phyloP scores from a whole-genome alignment of 2,329 filamentous ascomycete genomes.

The Arthrobotrys sinensis region DNA sequence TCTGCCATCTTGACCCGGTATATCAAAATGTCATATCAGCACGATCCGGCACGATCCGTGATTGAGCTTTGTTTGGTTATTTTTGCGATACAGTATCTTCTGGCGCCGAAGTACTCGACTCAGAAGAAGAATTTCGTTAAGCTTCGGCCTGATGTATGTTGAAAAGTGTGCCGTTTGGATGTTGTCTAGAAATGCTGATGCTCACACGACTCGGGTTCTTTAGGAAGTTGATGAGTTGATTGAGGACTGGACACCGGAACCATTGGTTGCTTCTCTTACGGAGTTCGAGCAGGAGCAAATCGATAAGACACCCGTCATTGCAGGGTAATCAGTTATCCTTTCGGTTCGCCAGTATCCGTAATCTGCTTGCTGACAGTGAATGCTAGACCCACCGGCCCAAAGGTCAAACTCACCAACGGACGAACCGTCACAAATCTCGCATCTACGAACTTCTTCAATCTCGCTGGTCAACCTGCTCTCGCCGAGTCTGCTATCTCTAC shows the following conservation, averaged over 20 bases:
- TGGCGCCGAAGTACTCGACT: conserved; percentile 92
- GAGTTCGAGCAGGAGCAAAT: conserved; percentile 83
- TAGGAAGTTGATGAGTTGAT: conserved; percentile 96
- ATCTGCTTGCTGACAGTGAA: conserved; percentile 27
- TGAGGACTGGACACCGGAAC: conserved; percentile 96
- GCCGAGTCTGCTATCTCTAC: conserved; percentile 97
- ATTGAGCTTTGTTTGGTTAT: conserved; percentile 94
- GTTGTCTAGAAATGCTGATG: conserved; percentile 8
- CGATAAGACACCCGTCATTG: conserved; percentile 87
- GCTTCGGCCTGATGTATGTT: conserved; percentile 81
- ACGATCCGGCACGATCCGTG: conserved; percentile 92
- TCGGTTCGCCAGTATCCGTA: not conserved
- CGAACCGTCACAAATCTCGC: conserved; percentile 93
- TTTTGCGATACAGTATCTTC: conserved; percentile 93
- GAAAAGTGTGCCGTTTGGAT: not conserved
- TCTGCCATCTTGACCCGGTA: conserved; percentile 95
- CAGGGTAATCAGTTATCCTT: conserved; percentile 75
- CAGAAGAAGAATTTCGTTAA: conserved; percentile 90
- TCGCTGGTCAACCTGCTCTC: conserved; percentile 90
- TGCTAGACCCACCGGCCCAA: conserved; percentile 86
- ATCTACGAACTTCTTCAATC: conserved; percentile 98
- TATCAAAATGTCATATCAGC: conserved; percentile 96
- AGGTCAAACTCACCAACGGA: conserved; percentile 83
- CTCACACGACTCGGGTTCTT: conserved; percentile 47
- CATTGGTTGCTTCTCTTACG: conserved; percentile 82